A percentile compares a stretch with the other conserved stretches of the same genome.
Conservation (phyloP, 257 asterid genomes). For the Hygrophila difformis region DNA sequence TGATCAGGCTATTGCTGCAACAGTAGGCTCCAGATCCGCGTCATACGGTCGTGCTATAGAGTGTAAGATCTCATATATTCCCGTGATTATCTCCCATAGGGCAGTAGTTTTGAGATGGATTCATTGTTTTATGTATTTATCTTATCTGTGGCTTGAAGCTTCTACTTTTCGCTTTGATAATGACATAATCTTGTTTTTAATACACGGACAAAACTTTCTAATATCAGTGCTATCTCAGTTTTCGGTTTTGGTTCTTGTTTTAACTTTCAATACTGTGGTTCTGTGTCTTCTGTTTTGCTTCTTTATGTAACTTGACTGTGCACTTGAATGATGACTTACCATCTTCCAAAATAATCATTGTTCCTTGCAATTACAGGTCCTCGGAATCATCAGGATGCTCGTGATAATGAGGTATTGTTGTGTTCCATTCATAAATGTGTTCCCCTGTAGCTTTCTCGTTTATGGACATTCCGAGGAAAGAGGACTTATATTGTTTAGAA, state of each 20-base stretch:
- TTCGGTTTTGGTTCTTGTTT: too few species aligned
- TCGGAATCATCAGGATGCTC: slow-evolving; percentile 48
- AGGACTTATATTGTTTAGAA: slow-evolving; percentile 12
- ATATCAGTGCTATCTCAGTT: too few species aligned
- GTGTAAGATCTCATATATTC: slow-evolving; percentile 45
- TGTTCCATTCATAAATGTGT: slow-evolving; percentile 1
- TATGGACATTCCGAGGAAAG: slow-evolving; percentile 3
- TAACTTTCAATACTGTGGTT: too few species aligned
- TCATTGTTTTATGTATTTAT: not conserved
- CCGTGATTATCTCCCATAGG: slow-evolving; percentile 1
- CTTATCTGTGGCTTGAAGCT: too few species aligned
- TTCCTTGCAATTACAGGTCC: slow-evolving; percentile 46
- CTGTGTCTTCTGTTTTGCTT: too few species aligned
- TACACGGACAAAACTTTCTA: too few species aligned
- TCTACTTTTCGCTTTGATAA: too few species aligned
- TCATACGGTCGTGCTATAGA: slow-evolving; percentile 44
- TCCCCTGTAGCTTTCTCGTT: slow-evolving; percentile 11
- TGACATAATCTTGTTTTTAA: too few species aligned
- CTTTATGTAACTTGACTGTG: not conserved
- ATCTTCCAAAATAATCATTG: not conserved
- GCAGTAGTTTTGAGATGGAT: not conserved
- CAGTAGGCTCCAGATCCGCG: slow-evolving; percentile 28
- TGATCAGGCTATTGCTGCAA: slow-evolving; percentile 37
- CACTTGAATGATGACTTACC: not conserved
- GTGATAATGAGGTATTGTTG: slow-evolving; percentile 51